phyloP scores from a whole-genome alignment of 768 basidiomycete species.

The Phanerochaete sordida region DNA sequence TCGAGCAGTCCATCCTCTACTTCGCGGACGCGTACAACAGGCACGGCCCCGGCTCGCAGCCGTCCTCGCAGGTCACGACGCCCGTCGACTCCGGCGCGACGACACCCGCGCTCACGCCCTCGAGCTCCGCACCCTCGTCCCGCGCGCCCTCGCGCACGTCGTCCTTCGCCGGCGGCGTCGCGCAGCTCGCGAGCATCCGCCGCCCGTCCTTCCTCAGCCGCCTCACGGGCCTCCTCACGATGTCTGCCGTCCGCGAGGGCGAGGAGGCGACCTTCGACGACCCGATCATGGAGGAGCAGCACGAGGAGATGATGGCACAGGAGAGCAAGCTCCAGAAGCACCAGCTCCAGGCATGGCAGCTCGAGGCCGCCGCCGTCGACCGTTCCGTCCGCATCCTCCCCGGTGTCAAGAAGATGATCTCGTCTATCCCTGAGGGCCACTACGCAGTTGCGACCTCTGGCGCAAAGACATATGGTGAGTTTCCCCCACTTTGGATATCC shows the following conservation, averaged over 20 bases:
- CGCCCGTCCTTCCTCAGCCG: conserved; percentile 46
- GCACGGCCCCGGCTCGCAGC: conserved; percentile 37
- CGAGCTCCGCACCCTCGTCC: conserved; percentile 38
- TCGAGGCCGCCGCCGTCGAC: conserved; percentile 53
- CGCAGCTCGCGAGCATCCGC: conserved; percentile 28
- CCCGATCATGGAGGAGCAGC: conserved; percentile 30
- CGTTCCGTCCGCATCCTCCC: conserved; percentile 70
- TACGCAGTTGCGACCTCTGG: conserved; percentile 76
- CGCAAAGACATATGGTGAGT: conserved; percentile 63
- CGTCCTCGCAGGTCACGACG: too few species aligned
- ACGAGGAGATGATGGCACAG: conserved; percentile 31
- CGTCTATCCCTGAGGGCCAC: conserved; percentile 58
- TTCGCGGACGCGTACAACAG: conserved; percentile 57
- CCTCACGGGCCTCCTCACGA: conserved; percentile 37
- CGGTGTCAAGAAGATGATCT: conserved; percentile 62
- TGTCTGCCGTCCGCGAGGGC: conserved; percentile 30
- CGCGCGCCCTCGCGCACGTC: conserved; percentile 41
- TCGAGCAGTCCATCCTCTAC: conserved; percentile 63
- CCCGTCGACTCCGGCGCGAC: conserved; percentile 30
- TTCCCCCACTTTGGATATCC: neutral
- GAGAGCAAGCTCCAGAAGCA: conserved; percentile 27
- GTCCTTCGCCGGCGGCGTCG: conserved; percentile 31
- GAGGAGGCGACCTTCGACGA: conserved; percentile 30
- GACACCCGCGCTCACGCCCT: conserved; percentile 42
- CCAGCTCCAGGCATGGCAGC: conserved; percentile 46